Conservation (phyloP, 140 eudicot genomes). For the Oenanthe javanica region DNA sequence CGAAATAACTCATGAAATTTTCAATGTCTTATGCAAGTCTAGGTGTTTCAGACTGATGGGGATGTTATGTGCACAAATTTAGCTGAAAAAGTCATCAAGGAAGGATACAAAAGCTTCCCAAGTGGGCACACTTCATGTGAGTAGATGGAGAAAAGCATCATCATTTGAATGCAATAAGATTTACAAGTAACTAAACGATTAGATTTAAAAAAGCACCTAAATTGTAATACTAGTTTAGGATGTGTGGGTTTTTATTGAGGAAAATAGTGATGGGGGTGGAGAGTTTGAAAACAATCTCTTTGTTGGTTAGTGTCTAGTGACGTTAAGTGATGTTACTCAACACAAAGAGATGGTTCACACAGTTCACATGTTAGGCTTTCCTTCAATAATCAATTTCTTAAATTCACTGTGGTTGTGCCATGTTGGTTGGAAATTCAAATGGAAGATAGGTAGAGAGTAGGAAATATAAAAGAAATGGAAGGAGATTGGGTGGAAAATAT, state of each 20-base stretch:
- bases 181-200: not conserved
- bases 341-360: not conserved
- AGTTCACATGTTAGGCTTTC: not conserved
- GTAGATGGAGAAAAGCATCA: constrained; percentile 3
- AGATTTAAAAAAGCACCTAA: not conserved
- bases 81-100: constrained; percentile 33
- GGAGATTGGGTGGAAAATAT: not conserved
- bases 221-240: not conserved
- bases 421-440: not conserved
- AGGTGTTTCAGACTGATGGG: constrained; percentile 37
- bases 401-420: not conserved
- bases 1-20: not conserved
- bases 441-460: not conserved
- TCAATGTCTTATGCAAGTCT: not conserved
- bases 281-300: not conserved
- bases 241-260: not conserved
- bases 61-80: constrained; percentile 43
- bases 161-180: not conserved
- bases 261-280: not conserved
- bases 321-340: not conserved
- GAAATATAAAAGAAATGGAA: not conserved
- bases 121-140: constrained; percentile 67
- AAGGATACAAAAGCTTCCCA: constrained; percentile 80
- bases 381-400: not conserved
- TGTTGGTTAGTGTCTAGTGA: not conserved